A percentile compares a stretch with the other conserved stretches of the same genome.
Conservation (phyloP, 257 asterid species). For the Euphrasia confusa region DNA sequence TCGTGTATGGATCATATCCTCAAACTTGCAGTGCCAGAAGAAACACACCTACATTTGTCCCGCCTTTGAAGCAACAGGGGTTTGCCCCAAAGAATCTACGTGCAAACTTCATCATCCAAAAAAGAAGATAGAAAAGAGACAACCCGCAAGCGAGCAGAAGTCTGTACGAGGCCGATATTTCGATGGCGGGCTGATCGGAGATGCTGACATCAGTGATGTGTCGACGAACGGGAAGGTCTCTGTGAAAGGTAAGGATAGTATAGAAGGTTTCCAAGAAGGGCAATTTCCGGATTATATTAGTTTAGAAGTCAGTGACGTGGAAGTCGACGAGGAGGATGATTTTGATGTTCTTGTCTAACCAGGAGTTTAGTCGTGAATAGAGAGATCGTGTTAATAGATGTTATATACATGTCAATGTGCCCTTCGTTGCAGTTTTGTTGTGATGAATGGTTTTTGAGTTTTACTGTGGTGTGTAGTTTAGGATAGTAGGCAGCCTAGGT, state of each 20-base stretch:
- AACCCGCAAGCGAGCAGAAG: conserved; percentile 39
- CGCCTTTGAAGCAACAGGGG: conserved; percentile 70
- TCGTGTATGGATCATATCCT: conserved; percentile 52
- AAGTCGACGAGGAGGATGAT: conserved; percentile 28
- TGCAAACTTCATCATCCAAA: conserved; percentile 98
- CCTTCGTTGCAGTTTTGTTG: background rate
- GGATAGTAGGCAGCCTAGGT: background rate
- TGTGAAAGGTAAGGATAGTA: conserved; percentile 39
- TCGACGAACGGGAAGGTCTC: conserved; percentile 26
- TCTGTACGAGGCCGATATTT: conserved; percentile 75
- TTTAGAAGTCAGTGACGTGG: conserved; percentile 47
- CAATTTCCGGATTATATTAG: conserved; percentile 62
- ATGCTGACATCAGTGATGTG: conserved; percentile 26
- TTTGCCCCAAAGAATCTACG: conserved; percentile 54
- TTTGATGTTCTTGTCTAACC: conserved; percentile 34
- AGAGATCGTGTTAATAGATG: background rate
- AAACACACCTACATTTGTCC: conserved; percentile 89
- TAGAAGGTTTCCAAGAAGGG: conserved; percentile 35
- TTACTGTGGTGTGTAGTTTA: background rate
- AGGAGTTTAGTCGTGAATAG: conserved; percentile 28
- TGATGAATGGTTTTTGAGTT: background rate
- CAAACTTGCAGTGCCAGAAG: conserved; percentile 87
- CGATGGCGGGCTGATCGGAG: conserved; percentile 52
- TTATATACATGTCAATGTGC: background rate
- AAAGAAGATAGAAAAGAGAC: conserved; percentile 55